These are phyloP conservation scores for Ascochyta rabiei DNA, from an alignment of 2,329 filamentous ascomycete species.

Conservation along the genomic window DNA sequence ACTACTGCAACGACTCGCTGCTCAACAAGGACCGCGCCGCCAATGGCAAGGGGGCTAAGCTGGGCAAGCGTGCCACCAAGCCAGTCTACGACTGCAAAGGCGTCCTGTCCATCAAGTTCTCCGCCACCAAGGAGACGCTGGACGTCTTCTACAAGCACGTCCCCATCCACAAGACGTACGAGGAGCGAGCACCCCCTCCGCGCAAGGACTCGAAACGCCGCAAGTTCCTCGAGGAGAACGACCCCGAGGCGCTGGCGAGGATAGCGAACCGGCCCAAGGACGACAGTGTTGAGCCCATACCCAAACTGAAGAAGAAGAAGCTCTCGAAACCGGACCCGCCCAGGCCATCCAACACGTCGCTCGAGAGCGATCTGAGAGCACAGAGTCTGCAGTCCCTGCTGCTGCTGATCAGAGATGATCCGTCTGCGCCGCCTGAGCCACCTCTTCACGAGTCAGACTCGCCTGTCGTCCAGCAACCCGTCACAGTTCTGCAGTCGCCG, in stretches of 20 bases:
- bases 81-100: slow-evolving; percentile 58
- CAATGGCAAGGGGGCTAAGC: slow-evolving; percentile 50
- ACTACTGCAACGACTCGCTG: slow-evolving; percentile 58
- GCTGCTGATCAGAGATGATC: slow-evolving; percentile 43
- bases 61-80: slow-evolving; percentile 49
- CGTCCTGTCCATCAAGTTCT: slow-evolving; percentile 56
- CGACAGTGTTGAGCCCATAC: slow-evolving; percentile 25
- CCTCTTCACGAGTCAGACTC: slow-evolving; percentile 24
- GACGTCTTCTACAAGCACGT: slow-evolving; percentile 56
- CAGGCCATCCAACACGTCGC: slow-evolving; percentile 40
- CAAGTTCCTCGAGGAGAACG: slow-evolving; percentile 42
- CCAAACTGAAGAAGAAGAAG: slow-evolving; percentile 36
- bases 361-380: slow-evolving; percentile 46
- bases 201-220: slow-evolving; percentile 49
- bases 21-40: slow-evolving; percentile 58
- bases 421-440: slow-evolving; percentile 18
- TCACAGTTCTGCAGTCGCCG: neutral
- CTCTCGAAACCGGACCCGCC: slow-evolving; percentile 28
- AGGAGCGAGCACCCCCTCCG: slow-evolving; percentile 51
- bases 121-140: slow-evolving; percentile 48
- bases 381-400: slow-evolving; percentile 47
- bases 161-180: slow-evolving; percentile 55
- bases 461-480: slow-evolving; percentile 16
- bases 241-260: slow-evolving; percentile 41
- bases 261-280: slow-evolving; percentile 30